Evolutionary conservation across 2,329 filamentous ascomycete species (phyloP).

Genomic region (Fusarium mangiferae): DNA sequence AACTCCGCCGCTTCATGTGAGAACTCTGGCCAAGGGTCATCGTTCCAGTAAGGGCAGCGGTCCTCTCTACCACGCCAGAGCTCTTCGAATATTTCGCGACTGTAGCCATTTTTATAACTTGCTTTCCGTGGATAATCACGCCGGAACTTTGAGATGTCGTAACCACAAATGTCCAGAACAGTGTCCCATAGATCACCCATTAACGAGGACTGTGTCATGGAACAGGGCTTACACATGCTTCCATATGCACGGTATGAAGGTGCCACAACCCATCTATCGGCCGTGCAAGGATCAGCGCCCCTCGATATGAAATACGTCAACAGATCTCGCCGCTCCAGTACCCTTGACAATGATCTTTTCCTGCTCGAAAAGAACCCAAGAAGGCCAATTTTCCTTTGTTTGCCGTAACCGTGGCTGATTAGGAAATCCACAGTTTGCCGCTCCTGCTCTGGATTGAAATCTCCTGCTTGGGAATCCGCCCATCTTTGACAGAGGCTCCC

Average conservation of each 20-base stretch:
- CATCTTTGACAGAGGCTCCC: rapidly evolving
- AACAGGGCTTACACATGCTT: neutral
- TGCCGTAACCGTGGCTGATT: rapidly evolving
- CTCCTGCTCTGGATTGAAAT: neutral
- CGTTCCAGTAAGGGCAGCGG: neutral
- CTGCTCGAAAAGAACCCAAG: rapidly evolving
- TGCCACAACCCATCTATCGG: rapidly evolving
- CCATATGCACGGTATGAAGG: rapidly evolving
- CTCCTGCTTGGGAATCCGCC: rapidly evolving
- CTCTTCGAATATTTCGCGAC: neutral
- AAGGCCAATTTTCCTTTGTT: rapidly evolving
- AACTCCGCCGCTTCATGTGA: neutral
- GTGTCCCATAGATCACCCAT: neutral
- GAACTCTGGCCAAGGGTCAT: neutral
- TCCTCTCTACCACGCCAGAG: neutral
- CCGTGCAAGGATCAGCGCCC: rapidly evolving
- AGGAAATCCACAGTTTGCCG: rapidly evolving
- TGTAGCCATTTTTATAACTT: neutral
- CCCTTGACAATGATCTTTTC: neutral
- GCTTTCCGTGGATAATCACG: rapidly evolving
- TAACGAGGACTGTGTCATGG: rapidly evolving
- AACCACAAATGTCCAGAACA: neutral
- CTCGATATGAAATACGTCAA: rapidly evolving
- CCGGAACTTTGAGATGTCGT: rapidly evolving
- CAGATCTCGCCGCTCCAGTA: neutral